Evolutionary conservation across 352 stramenopile genomes (phyloP), one percentile per base, ranked within the genome.

Genomic region (Globisporangium abappressorium): DNA sequence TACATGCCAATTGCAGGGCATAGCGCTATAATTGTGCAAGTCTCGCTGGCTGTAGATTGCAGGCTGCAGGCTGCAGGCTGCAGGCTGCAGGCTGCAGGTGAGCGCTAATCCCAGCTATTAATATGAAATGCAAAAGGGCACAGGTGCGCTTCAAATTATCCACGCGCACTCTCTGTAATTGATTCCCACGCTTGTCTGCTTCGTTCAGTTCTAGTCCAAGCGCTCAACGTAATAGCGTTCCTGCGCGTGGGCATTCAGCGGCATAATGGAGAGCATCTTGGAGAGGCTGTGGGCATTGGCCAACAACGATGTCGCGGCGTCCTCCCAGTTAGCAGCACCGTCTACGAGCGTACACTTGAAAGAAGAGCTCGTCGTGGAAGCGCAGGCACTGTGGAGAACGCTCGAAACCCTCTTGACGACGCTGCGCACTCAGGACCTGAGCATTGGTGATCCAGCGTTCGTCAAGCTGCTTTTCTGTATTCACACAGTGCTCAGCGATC

Each of bases 301-400:
- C 38, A 75, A 77, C 54, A 53, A 70, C 20, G 75, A 78, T 30
- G 60, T 65, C 22, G 68, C 64, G 14, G 56, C 43, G 51, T 66
- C 22, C 57, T 65, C 12, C 54, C 54, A 24, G 11, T 30, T 15
- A n/a, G 3, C n/a, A 5, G 36, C 28, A 22, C n/a, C n/a, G 8
- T 30, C n/a, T 14, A 51, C 22, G 2, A 72, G 43, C 49, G n/a
- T 49, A 11, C 69, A 55, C 7, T 55, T 62, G 11, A 63, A 63
- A 33, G 63, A 63, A 15, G 72, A 76, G 26, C 62, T 73, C 8
- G 38, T 85, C 11, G 47, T 63, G 0, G 81, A 91, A 60, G 79
- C 74, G 2, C 75, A 77, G n/a, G 76, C 78, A 60, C 68, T 90
- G 2, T 91, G 83, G 83, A 74, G 74, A 11, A 76, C 80, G 14